Percentiles rank a stretch among this genome's conserved stretches.
phyloP scores from a whole-genome alignment of 2,329 filamentous ascomycete genomes.

The Cercospora nicotianae region DNA sequence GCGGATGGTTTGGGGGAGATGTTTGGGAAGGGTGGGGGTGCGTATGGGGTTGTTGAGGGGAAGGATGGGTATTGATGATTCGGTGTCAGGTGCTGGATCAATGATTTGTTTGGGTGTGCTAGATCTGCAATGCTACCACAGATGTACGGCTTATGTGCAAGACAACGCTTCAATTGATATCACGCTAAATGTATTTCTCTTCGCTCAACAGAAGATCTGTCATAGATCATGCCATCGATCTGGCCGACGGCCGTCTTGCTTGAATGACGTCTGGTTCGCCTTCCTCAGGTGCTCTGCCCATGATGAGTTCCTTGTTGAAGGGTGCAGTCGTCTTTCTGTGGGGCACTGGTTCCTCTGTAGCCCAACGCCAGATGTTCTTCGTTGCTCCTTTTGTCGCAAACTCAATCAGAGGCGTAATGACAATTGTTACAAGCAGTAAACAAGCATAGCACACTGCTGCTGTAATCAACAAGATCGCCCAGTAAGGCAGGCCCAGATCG shows the following conservation, averaged over 20 bases:
- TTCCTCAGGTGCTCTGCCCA: constrained; percentile 21
- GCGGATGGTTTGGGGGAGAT: constrained; percentile 23
- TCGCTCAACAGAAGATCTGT: background rate
- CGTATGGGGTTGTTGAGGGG: constrained; percentile 19
- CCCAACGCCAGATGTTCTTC: constrained; percentile 33
- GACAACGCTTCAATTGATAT: background rate
- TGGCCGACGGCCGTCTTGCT: background rate
- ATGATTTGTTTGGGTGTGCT: background rate
- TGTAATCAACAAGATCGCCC: constrained; percentile 40
- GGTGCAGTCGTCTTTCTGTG: constrained; percentile 29
- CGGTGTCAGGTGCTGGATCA: too few species aligned
- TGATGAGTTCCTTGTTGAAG: constrained; percentile 28
- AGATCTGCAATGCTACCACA: background rate
- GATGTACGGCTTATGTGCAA: background rate
- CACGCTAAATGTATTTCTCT: background rate
- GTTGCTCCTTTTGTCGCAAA: constrained; percentile 27
- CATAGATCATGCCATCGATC: background rate
- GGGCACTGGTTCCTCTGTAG: constrained; percentile 29
- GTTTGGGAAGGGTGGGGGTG: constrained; percentile 23
- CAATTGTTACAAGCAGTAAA: constrained; percentile 22
- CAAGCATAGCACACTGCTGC: constrained; percentile 40
- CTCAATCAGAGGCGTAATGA: constrained; percentile 28
- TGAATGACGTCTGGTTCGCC: constrained; percentile 14
- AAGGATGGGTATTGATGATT: constrained; percentile 20
- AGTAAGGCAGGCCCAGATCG: constrained; percentile 36